A percentile compares a stretch with the other conserved stretches of the same genome.
These are phyloP conservation scores for Pisolithus microcarpus DNA, from an alignment of 768 basidiomycete species.

Conservation along the genomic window DNA sequence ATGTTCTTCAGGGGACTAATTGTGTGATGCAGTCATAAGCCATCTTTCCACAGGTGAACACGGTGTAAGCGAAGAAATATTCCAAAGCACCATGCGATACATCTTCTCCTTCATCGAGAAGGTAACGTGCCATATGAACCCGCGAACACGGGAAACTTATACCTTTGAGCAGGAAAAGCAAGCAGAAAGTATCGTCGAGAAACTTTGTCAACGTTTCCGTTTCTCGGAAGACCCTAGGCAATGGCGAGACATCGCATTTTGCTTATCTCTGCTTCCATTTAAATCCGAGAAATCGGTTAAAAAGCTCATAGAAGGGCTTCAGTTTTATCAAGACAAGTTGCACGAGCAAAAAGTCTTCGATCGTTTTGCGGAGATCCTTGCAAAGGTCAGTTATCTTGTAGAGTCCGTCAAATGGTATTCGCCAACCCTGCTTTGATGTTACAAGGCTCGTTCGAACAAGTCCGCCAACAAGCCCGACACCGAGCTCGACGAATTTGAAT, in stretches of 20 bases:
- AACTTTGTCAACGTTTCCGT: constrained; percentile 93
- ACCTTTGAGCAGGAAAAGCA: constrained; percentile 73
- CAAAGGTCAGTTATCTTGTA: constrained; percentile 48
- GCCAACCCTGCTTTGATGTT: neutral
- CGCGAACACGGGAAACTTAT: neutral
- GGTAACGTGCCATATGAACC: constrained; percentile 35
- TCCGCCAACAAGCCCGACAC: constrained; percentile 87
- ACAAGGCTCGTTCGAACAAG: constrained; percentile 90
- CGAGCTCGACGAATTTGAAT: constrained; percentile 92
- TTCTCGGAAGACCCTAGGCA: constrained; percentile 83
- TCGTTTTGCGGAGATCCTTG: constrained; percentile 84
- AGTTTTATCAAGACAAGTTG: constrained; percentile 92
- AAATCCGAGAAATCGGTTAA: constrained; percentile 95
- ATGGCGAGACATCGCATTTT: constrained; percentile 97
- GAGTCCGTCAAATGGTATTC: neutral
- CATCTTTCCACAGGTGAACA: constrained; percentile 88
- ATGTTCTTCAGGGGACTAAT: constrained; percentile 2
- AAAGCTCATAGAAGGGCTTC: constrained; percentile 89
- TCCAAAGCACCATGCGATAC: constrained; percentile 89
- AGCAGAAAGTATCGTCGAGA: constrained; percentile 95
- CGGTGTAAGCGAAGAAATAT: constrained; percentile 86
- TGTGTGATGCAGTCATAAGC: constrained; percentile 64
- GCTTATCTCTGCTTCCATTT: constrained; percentile 89
- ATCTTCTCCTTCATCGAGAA: constrained; percentile 98
- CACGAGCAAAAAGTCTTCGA: constrained; percentile 79